A percentile compares a stretch with the other conserved stretches of the same genome.
These are phyloP conservation scores for Mycogone perniciosa DNA, from an alignment of 2,329 filamentous ascomycete genomes.

Conservation along the genomic window DNA sequence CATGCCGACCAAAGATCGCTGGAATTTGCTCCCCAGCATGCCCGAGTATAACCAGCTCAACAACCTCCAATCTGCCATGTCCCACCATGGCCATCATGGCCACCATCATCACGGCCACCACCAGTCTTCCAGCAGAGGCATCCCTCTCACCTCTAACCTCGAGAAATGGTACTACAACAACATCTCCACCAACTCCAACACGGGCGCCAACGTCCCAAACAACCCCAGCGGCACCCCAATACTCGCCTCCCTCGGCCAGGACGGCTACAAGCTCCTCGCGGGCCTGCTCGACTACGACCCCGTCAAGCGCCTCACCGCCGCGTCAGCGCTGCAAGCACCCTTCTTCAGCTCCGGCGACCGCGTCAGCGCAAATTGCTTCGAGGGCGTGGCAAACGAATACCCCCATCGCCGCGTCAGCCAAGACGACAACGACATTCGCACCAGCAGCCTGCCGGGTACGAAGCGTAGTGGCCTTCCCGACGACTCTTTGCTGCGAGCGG, in stretches of 20 bases:
- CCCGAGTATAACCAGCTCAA: slow-evolving; percentile 74
- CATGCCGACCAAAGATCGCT: slow-evolving; percentile 78
- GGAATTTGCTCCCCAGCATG: slow-evolving; percentile 80
- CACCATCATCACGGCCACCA: slow-evolving; percentile 42
- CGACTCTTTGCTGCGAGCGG: slow-evolving; percentile 60
- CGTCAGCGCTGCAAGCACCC: slow-evolving; percentile 79
- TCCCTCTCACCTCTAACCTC: slow-evolving; percentile 44
- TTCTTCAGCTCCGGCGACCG: slow-evolving; percentile 76
- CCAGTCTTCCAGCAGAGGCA: slow-evolving; percentile 28
- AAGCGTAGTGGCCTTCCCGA: slow-evolving; percentile 84
- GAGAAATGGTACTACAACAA: slow-evolving; percentile 77
- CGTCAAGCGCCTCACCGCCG: slow-evolving; percentile 76
- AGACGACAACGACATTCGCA: slow-evolving; percentile 94
- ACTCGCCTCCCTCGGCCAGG: slow-evolving; percentile 58
- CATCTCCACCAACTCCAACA: slow-evolving; percentile 49
- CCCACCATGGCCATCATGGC: slow-evolving; percentile 37
- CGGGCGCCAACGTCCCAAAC: slow-evolving; percentile 7
- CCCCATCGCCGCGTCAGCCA: slow-evolving; percentile 84
- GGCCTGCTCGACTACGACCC: slow-evolving; percentile 90
- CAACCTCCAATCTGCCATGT: slow-evolving; percentile 45
- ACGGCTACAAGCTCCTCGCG: slow-evolving; percentile 77
- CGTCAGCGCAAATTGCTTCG: slow-evolving; percentile 80
- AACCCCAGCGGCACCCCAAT: slow-evolving; percentile 24
- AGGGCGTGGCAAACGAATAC: slow-evolving; percentile 82
- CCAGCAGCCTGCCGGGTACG: slow-evolving; percentile 79